These are phyloP conservation scores for Fonsecaea monophora DNA, from an alignment of 2,329 filamentous ascomycete species.

Conservation along the genomic window DNA sequence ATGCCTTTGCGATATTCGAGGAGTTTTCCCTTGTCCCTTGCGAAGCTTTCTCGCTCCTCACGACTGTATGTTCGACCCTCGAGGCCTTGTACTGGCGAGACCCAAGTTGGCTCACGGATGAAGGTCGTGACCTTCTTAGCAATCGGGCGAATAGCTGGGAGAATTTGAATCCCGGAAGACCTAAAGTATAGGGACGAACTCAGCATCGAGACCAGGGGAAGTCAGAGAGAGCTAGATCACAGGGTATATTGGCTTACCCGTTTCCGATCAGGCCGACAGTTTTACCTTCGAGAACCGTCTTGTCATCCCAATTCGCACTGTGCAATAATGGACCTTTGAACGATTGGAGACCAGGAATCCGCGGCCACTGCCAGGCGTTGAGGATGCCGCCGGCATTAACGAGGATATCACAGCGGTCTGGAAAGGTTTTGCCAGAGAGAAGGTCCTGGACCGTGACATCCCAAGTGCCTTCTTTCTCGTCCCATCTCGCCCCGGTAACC, in stretches of 20 bases:
- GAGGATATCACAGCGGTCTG: slow-evolving; percentile 43
- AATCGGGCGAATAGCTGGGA: slow-evolving; percentile 44
- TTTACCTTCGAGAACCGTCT: slow-evolving; percentile 41
- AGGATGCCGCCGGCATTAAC: slow-evolving; percentile 65
- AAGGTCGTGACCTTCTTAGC: slow-evolving; percentile 45
- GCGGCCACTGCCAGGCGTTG: slow-evolving; percentile 57
- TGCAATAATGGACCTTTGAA: slow-evolving; percentile 42
- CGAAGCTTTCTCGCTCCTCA: no score
- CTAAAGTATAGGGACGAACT: slow-evolving; percentile 39
- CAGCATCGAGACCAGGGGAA: slow-evolving; percentile 29
- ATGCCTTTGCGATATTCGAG: no score
- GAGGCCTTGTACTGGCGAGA: no score
- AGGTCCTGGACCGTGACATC: slow-evolving; percentile 21
- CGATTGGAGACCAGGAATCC: slow-evolving; percentile 38
- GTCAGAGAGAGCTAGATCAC: background rate
- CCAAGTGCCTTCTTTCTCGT: slow-evolving; percentile 9
- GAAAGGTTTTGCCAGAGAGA: slow-evolving; percentile 12
- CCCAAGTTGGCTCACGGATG: slow-evolving; percentile 34
- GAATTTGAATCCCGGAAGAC: slow-evolving; percentile 52
- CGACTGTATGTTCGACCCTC: no score
- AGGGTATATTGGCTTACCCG: slow-evolving; percentile 24
- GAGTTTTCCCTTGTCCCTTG: no score
- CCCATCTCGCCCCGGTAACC: slow-evolving; percentile 25
- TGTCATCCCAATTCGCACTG: slow-evolving; percentile 44
- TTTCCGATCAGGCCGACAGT: slow-evolving; percentile 41